Evolutionary conservation across 306 rosid genomes (phyloP), one percentile per base, ranked within the genome.

Genomic region (Quercus variabilis): DNA sequence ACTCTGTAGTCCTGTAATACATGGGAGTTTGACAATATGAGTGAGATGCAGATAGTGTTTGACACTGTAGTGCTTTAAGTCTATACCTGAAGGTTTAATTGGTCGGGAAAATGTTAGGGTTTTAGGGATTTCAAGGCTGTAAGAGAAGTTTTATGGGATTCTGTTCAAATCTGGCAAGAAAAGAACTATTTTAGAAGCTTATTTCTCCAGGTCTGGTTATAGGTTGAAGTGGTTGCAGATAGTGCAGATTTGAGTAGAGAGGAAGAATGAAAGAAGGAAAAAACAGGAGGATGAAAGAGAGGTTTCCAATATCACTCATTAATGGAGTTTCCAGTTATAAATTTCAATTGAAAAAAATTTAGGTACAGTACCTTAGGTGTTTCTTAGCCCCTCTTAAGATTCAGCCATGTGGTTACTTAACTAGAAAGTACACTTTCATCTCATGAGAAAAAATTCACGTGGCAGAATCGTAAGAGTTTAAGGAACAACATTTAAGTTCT

Each of bases 211-310:
- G 20, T 21, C 76, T 13, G 21, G 60, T 70, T 74, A 77, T 77
- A 78, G 38, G 80, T 58, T 59, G 43, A 71, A 64, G 20, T 64
- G 19, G 33, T 74, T 67, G 56, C 58, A 20, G 46, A 69, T 69
- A 19, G 51, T 58, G 76, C 55, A 31, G 43, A 55, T 43, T 23
- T 74, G n/a, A 52, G 79, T 38, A 9, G 15, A 31, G 25, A 74
- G n/a, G 9, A 74, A 20, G 30, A 62, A 49, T 10, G 31, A 51
- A 26, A 14, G 3, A 71, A 57, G 38, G 41, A 46, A 59, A 33
- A 25, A 71, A 51, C 12, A 31, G 41, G 73, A 60, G 57, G 33
- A 31, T 17, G 19, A 49, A 68, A 64, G 55, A 23, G 59, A 19
- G 62, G 31, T 38, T 64, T 21, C 12, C 43, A 18, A 63, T 54